A percentile compares a stretch with the other conserved stretches of the same genome.
These are phyloP conservation scores for Ophiocordyceps unilateralis DNA, from an alignment of 2,329 filamentous ascomycete genomes.

Conservation along the genomic window DNA sequence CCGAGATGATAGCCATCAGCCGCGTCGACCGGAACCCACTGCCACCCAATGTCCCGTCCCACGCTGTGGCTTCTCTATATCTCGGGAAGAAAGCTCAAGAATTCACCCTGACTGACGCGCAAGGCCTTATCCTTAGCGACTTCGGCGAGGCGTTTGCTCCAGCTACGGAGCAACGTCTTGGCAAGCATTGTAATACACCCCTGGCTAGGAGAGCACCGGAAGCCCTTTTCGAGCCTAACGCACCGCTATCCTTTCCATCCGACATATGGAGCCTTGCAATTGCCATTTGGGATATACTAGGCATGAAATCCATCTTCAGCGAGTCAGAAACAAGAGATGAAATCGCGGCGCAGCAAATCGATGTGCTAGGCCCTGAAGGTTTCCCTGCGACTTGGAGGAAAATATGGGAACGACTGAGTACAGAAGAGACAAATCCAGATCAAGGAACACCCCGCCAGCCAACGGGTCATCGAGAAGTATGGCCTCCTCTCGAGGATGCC, in stretches of 20 bases:
- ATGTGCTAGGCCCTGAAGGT: conserved; percentile 5
- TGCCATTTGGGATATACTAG: conserved; percentile 9
- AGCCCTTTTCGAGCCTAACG: not conserved
- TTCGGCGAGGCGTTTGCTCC: conserved; percentile 16
- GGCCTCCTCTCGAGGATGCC: conserved; percentile 8
- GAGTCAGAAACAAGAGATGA: conserved; percentile 5
- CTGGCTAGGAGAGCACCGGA: conserved; percentile 1
- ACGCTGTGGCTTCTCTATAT: conserved; percentile 6
- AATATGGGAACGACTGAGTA: not conserved
- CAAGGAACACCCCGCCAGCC: not conserved
- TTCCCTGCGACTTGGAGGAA: not conserved
- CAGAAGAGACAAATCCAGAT: not conserved
- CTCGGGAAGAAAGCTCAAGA: conserved; percentile 13
- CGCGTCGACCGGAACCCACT: conserved; percentile 8
- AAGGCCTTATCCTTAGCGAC: conserved; percentile 13
- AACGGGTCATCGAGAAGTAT: conserved; percentile 1
- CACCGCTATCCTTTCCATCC: conserved; percentile 1
- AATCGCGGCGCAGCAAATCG: conserved; percentile 8
- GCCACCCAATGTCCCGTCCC: conserved; percentile 9
- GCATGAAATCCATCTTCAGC: conserved; percentile 8
- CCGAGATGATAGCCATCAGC: conserved; percentile 10
- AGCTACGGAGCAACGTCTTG: conserved; percentile 6
- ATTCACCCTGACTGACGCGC: conserved; percentile 11
- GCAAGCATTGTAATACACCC: conserved; percentile 7
- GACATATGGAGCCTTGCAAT: conserved; percentile 8